These are phyloP conservation scores for Diospyros kaki DNA, from an alignment of 148 eudicot species.

Conservation along the genomic window DNA sequence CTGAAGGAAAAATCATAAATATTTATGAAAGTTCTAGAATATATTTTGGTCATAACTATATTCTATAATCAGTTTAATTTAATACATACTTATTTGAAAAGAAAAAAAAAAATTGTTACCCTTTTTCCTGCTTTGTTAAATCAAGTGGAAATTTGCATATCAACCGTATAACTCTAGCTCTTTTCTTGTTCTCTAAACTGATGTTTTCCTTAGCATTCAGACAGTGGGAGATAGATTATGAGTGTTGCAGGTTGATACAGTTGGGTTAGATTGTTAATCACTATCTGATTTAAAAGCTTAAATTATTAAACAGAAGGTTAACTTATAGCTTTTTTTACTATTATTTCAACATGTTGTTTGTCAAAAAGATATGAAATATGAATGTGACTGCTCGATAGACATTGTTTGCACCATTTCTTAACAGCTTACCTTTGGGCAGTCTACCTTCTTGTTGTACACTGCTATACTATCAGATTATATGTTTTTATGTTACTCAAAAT, in stretches of 20 bases:
- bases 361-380: neutral
- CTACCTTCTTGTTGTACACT: no score
- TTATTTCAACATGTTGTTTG: neutral
- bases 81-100: neutral
- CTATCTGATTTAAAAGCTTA: no score
- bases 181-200: neutral
- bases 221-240: no score
- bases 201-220: no score
- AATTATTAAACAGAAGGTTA: no score
- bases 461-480: no score
- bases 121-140: neutral
- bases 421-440: neutral
- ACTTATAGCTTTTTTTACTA: neutral
- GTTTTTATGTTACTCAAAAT: neutral
- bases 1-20: neutral
- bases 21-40: neutral
- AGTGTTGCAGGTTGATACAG: no score
- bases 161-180: neutral
- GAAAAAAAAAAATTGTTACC: no score
- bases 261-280: no score
- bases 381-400: neutral
- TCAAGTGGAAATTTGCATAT: neutral
- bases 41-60: neutral
- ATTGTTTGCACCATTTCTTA: neutral
- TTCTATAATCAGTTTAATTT: neutral